Base-by-base conservation (phyloP, 371 early-diverging fungal species). In the Nematocida homosporus region DNA sequence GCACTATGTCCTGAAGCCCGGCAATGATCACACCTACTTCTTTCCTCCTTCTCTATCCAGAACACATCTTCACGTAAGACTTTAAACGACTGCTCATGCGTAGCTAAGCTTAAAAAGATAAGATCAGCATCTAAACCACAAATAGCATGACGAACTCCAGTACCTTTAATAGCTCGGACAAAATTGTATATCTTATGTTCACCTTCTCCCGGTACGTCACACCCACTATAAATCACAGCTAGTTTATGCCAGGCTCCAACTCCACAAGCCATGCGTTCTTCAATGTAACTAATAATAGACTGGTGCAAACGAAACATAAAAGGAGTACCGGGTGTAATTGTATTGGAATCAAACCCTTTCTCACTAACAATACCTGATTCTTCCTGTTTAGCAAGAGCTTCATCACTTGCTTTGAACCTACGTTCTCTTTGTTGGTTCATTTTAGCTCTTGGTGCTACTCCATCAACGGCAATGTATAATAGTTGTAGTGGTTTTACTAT, bases 121-220 rank as follows among this genome's bases (percentile, higher is more conserved):
- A 97, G 85, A 87, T 99, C 99, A 25, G 97, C 97, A 86, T 97
- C 99, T 80, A 96, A 87, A 40, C 95, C 94, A 83, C 94, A 96
- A 64, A 99, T 88, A 23, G 92, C 91, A 80, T 96, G 97, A 87
- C 79, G 93, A 88, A 42, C 88, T 88, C 3, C 89, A 86, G 54
- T 85, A 85, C 47, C 85, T 80, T 60, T 93, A 78, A 92, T 90
- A 2, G 87, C 86, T 35, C 99, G 89, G 78, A 99, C 92, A 79
- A 89, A 96, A 83, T 92, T 91, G 93, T 95, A 94, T 79, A 99
- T 93, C 84, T 99, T 99, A 83, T 97, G 98, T 84, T 97, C 98
- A 77, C 99, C 99, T 87, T 99, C 99, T 76, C 99, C 97, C 18
- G 97, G 94, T 3, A 94, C 94, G 35, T 90, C 90, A 44, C 91